Evolutionary conservation across 2,329 filamentous ascomycete species (phyloP).

Genomic region (Pseudogymnoascus sp.): DNA sequence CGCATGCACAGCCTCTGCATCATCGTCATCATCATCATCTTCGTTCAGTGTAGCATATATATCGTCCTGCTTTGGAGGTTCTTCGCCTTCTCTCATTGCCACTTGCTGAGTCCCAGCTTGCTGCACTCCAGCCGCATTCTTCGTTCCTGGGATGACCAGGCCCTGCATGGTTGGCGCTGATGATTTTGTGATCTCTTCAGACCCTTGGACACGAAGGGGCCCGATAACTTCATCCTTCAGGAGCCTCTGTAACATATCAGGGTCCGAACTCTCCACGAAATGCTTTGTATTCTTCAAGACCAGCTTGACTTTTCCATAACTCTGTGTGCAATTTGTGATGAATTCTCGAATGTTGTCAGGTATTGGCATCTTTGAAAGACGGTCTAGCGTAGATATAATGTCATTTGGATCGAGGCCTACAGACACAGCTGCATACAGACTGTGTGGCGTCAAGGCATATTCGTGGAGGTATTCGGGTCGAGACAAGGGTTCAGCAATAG

Average conservation of each 20-base stretch:
- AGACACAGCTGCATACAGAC: constrained; percentile 89
- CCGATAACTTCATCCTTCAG: constrained; percentile 79
- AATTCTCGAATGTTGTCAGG: constrained; percentile 75
- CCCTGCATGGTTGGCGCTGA: constrained; percentile 79
- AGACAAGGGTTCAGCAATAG: constrained; percentile 87
- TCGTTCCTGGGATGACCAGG: constrained; percentile 89
- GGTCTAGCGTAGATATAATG: constrained; percentile 82
- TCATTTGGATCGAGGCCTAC: constrained; percentile 85
- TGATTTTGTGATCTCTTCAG: constrained; percentile 66
- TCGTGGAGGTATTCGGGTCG: constrained; percentile 88
- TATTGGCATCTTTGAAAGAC: constrained; percentile 80
- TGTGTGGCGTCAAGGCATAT: constrained; percentile 85
- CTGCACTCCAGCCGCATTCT: constrained; percentile 80
- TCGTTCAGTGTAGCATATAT: constrained; percentile 67
- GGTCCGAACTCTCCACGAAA: constrained; percentile 86
- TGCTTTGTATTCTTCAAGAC: constrained; percentile 93
- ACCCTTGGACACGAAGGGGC: constrained; percentile 64
- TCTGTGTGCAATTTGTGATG: constrained; percentile 69
- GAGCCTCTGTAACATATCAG: constrained; percentile 77
- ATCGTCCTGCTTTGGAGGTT: constrained; percentile 54
- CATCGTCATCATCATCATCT: constrained; percentile 77
- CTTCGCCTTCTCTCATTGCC: constrained; percentile 39
- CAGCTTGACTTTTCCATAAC: constrained; percentile 91
- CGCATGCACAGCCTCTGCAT: constrained; percentile 79
- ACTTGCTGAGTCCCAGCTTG: constrained; percentile 51